Evolutionary conservation across 2,329 filamentous ascomycete species (phyloP), one percentile per base, ranked within the genome.

Genomic region (Penicillium griseofulvum): DNA sequence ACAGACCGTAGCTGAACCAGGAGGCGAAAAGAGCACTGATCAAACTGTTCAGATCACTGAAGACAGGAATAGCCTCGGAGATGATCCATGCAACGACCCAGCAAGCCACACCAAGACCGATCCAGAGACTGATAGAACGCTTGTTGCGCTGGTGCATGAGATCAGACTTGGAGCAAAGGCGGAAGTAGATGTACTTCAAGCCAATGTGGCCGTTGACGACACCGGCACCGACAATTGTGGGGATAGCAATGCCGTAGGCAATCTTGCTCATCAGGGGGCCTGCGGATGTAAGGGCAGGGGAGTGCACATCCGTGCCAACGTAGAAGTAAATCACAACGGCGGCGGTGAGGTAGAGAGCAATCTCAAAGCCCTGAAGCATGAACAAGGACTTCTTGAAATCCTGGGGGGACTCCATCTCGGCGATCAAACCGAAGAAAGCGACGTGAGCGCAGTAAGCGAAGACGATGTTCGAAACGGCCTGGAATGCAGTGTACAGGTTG

Each of bases 391-490:
- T 86, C 46, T 80, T 77, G 68, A 83, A 87, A 61, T 85, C 81
- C 45, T 76, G 69, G 7, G 86, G 85, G 22, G 82, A 74, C 65
- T 82, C 79, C 73, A 90, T 81, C 69, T 89, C 87, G 49, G 80
- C 78, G 61, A 87, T 83, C 67, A 89, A 82, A 61, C 78, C 79
- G 72, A 88, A 88, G 75, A 88, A 89, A 59, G 83, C 85, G 26
- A 86, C 82, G 65, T 87, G 84, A 19, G 84, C 85, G 73, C 84
- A 79, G 75, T 87, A 90, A 51, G 87, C 87, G 59, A 90, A 84
- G 57, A 88, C 79, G 55, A 90, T 90, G 74, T 89, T 89, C 62
- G 78, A 80, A 50, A 87, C 79, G n/a, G 83, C 80, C 41, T 83
- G 79, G 68, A 88, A 87, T n/a, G 76, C 83, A 29, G 81, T 77